Evolutionary conservation across 1,139 yeast genomes (phyloP).

Genomic region (Meyerozyma athensensis): DNA sequence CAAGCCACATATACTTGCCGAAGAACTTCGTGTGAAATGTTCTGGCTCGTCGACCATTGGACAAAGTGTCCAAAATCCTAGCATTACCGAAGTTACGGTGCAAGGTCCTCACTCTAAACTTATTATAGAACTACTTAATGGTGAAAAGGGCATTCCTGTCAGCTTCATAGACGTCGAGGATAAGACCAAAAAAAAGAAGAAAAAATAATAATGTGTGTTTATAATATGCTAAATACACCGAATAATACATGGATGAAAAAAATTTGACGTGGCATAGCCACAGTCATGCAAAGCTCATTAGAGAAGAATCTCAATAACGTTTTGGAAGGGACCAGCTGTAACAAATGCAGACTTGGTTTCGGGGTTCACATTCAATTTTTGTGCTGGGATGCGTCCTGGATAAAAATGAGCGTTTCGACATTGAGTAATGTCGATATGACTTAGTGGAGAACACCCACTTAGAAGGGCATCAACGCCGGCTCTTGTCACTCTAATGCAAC

Average conservation of each 20-base stretch:
- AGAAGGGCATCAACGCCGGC: conserved; percentile 68
- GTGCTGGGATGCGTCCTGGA: conserved; percentile 56
- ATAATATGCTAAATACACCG: background rate
- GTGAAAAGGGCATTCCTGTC: conserved; percentile 59
- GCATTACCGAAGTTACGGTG: conserved; percentile 64
- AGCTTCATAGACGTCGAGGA: conserved; percentile 66
- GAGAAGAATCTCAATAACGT: conserved; percentile 52
- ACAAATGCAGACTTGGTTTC: conserved; percentile 55
- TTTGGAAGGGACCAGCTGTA: conserved; percentile 50
- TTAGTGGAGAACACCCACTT: conserved; percentile 52
- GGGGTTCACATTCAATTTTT: conserved; percentile 45
- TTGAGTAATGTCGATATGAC: conserved; percentile 58
- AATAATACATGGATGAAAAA: conserved; percentile 2
- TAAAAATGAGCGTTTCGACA: conserved; percentile 59
- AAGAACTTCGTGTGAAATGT: conserved; percentile 69
- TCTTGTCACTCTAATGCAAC: conserved; percentile 71
- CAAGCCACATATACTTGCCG: conserved; percentile 61
- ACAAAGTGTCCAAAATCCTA: conserved; percentile 50
- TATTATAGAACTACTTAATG: conserved; percentile 51
- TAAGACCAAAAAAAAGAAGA: conserved; percentile 55
- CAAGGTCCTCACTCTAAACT: conserved; percentile 85
- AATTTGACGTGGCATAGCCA: background rate
- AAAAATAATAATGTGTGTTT: conserved; percentile 14
- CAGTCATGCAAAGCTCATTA: conserved; percentile 12
- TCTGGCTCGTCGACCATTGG: conserved; percentile 84